Base-by-base conservation (phyloP, 176 grass and related monocot species). In the Cocos nucifera region DNA sequence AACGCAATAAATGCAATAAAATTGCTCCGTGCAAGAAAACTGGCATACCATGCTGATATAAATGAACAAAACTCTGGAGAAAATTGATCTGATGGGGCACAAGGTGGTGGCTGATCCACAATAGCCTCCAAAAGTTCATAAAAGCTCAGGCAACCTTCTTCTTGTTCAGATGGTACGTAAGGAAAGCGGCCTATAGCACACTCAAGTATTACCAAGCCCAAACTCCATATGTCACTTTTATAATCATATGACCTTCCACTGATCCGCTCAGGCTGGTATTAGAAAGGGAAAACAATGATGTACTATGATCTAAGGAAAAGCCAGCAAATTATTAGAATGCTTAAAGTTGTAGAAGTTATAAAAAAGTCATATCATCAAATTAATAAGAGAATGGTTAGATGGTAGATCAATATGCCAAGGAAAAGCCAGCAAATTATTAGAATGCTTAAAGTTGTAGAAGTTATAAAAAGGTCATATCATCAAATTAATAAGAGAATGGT, bases 151-250 rank as follows among this genome's bases (percentile, higher is more conserved):
- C 69, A 89, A 22, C 85, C 78, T 56, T 87, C 93, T 52, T 69
- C 68, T 64, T 82, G 81, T 70, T 97, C 84, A 29, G 81, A 82
- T 53, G 87, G 80, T 52, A 76, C 80, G 60, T 97, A 97, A 28
- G 93, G 94, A 65, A 97, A 97, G 64, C 84, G 71, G 1, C 93
- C 93, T 63, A 88, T 88, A n/a, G 87, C 93, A 70, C 87, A 97
- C 64, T 97, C 93, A 26, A 97, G 87, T 69, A 97, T 88, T 64
- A 91, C 87, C 69, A 91, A 78, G 24, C 84, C 93, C 76, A 97
- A 78, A 82, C 84, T 97, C 93, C 93, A 97, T 69, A 97, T 83
- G 62, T 97, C 93, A 72, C 87, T 97, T 73, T 97, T 97, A 70
- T 88, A 91, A 57, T 97, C 87, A 50, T 97, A 97, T 30, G 87